Evolutionary conservation across 2,329 filamentous ascomycete genomes (phyloP), one percentile per base, ranked within the genome.

Genomic region (Colletotrichum scovillei): DNA sequence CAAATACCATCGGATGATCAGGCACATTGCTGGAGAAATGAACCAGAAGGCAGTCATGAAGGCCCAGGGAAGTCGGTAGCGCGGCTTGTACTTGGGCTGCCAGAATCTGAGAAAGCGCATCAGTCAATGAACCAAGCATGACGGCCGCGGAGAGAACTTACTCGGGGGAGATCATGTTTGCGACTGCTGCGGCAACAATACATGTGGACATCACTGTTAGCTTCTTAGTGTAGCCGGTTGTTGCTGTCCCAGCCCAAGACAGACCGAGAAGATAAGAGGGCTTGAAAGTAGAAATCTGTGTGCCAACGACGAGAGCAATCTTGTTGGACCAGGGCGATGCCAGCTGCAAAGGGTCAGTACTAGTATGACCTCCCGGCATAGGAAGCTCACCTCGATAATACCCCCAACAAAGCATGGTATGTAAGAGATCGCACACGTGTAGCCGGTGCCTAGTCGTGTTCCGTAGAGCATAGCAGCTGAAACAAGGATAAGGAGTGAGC

Each of bases 161-260:
- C 78, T 79, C 77, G 2, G 78, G 77, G 0, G 78, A 80, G 42
- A 80, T 78, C 76, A 80, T 80, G 59, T 79, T 78, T 11, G 77
- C 77, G 9, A 75, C 75, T 6, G 77, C 71, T 9, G 76, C 76
- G 9, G 77, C 75, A 16, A 78, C 73, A 35, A 78, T 65, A 24
- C 76, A 77, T 14, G 76, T 76, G 5, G 77, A 76, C 75, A 78
- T 76, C 19, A 78, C 68, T 49, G 68, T 73, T 2, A 77, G 74
- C 59, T 78, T 78, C 67, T 77, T 77, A 35, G 76, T 78, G 59
- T 77, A 76, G 24, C 77, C 77, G 11, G 67, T 74, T 3, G 77
- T 78, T 2, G 77, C 76, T 1, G 76, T 78, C 5, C 77, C 77
- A 5, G 78, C 78, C 78, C 78, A 79, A 26, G 76, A 78, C 12